Evolutionary conservation across 2,329 filamentous ascomycete genomes (phyloP).

Genomic region (Epichloe bromicola): DNA sequence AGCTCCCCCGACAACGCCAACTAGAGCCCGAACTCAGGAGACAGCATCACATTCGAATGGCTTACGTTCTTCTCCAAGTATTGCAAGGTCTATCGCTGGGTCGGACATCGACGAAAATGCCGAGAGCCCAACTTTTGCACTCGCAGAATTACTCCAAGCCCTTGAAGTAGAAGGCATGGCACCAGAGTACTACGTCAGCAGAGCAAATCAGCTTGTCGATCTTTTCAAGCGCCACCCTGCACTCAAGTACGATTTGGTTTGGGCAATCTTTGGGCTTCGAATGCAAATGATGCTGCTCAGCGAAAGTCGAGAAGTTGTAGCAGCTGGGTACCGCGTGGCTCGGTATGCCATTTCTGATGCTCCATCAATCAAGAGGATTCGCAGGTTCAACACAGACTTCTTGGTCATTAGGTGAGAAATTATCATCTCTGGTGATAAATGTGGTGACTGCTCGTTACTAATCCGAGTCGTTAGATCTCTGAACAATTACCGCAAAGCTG

Average conservation of each 20-base stretch:
- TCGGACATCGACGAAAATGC: conserved; percentile 54
- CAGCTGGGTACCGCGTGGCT: conserved; percentile 84
- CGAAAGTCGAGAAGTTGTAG: conserved; percentile 89
- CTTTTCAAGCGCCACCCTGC: conserved; percentile 90
- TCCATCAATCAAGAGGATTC: conserved; percentile 77
- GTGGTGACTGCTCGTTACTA: background rate
- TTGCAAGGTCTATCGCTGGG: conserved; percentile 39
- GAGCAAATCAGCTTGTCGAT: conserved; percentile 85
- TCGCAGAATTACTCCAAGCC: conserved; percentile 81
- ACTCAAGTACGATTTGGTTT: conserved; percentile 91
- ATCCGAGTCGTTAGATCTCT: conserved; percentile 44
- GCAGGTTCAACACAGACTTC: conserved; percentile 79
- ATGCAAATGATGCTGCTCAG: conserved; percentile 95
- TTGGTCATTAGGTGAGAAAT: conserved; percentile 52
- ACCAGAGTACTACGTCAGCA: conserved; percentile 88
- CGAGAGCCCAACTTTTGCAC: conserved; percentile 83
- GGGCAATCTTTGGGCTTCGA: conserved; percentile 85
- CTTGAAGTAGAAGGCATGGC: conserved; percentile 78
- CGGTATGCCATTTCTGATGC: conserved; percentile 90
- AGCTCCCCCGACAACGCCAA: conserved; percentile 37
- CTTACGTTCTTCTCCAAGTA: conserved; percentile 44
- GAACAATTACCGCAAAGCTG: conserved; percentile 92
- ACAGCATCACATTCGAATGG: conserved; percentile 30
- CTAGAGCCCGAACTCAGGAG: conserved; percentile 36
- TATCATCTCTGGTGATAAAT: background rate